Evolutionary conservation across 2,329 filamentous ascomycete genomes (phyloP), one percentile per base, ranked within the genome.

Genomic region (Cryphonectria japonica): DNA sequence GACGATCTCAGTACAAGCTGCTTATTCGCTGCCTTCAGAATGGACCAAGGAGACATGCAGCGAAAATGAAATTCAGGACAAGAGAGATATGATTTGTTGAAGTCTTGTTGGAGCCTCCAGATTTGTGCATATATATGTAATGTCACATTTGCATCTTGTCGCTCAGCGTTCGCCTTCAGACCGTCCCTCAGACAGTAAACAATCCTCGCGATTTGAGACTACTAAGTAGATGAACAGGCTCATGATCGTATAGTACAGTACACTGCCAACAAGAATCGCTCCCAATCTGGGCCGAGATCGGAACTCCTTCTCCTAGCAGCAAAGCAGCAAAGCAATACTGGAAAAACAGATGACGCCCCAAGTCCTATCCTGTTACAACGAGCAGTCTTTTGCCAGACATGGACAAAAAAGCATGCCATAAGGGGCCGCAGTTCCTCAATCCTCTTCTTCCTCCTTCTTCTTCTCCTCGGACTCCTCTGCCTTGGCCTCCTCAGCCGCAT

Each of bases 381-480:
- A 34, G 14, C 26, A 32, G 54, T 32, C 26, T 19, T 13, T 34
- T 22, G 26, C 34, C 54, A 32, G 26, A 32, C 54, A 32, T 16
- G 26, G 26, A 32, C 54, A 34, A 7, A 19, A 19, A 29, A 3
- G 52, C 52, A 57, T 8, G n/a, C 52, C 52, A 3, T 1, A 32
- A 32, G 46, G 26, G 54, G 54, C 54, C 29, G 16, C 8, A 39
- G 29, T 13, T 59, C 54, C 54, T 62, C 32, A 34, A 4, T n/a
- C 59, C n/a, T 68, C 41, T 34, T 46, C 11, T 69, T 83, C 81
- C 39, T 46, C 19, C 50, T 67, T 26, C 41, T 46, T 37, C 46
- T 69, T 61, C 37, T 69, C 65, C 5, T 50, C n/a, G 3, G 26
- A 34, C 34, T 41, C 46, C 52, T 69, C 64, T 13, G 34, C 66